Percentiles rank a stretch among this genome's conserved stretches.
These are phyloP conservation scores for Tulasnella sp. DNA, from an alignment of 768 basidiomycete species.

Conservation along the genomic window DNA sequence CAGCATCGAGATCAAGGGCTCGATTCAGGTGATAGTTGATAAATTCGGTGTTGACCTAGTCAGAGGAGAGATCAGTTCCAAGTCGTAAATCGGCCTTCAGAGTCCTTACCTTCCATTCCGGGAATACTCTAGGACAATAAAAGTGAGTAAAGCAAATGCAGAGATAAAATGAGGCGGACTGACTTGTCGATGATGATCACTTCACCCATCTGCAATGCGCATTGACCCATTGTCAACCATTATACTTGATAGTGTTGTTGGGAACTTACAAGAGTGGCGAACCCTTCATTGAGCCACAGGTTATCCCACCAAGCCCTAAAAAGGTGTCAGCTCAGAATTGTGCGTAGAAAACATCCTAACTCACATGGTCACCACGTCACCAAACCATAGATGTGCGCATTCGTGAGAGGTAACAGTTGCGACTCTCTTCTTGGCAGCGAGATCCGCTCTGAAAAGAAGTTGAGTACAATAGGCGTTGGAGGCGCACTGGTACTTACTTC, in stretches of 20 bases:
- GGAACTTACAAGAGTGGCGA: conserved; percentile 59
- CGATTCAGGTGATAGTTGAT: conserved; percentile 59
- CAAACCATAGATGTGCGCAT: conserved; percentile 13
- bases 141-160: neutral
- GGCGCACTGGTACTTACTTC: conserved; percentile 23
- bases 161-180: conserved; percentile 16
- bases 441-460: conserved; percentile 33
- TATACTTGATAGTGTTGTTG: neutral
- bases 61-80: neutral
- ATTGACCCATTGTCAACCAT: neutral
- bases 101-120: conserved; percentile 78
- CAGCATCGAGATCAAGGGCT: conserved; percentile 75
- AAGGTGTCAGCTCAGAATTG: neutral
- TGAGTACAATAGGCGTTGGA: neutral
- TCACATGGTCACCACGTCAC: conserved; percentile 36
- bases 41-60: conserved; percentile 35
- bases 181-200: conserved; percentile 65
- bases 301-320: conserved; percentile 88
- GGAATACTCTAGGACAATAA: conserved; percentile 41
- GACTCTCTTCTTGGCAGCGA: conserved; percentile 65
- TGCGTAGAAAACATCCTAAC: conserved; percentile 30
- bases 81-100: conserved; percentile 19
- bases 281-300: conserved; percentile 44
- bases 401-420: conserved; percentile 61
- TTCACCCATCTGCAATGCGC: conserved; percentile 57